Evolutionary conservation across 2,329 filamentous ascomycete genomes (phyloP), one percentile per base, ranked within the genome.

Genomic region (Colletotrichum godetiae): DNA sequence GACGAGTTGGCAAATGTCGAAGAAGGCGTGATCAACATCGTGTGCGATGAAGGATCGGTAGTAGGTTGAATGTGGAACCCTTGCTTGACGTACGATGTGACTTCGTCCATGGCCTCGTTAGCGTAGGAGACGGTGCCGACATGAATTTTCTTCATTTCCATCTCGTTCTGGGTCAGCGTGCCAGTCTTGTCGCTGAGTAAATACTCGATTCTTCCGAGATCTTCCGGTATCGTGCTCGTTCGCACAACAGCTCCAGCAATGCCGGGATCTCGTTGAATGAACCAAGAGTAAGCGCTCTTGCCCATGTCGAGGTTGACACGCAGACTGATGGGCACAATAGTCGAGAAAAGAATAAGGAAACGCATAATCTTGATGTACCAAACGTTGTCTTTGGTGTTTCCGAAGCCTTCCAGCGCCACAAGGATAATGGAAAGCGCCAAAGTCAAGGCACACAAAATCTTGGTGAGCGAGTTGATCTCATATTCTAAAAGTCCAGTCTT

Each of bases 361-460:
- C 96, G 92, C 92, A 98, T 97, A 78, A 98, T 97, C 76, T 97
- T 96, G 76, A 98, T 92, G 82, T 98, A 99, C 97, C 97, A 99
- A 29, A 89, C 85, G 67, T 90, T 89, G 24, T 88, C 90, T 67
- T 91, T 87, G 1, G 90, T 90, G 76, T 87, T 89, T 59, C 92
- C 88, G 75, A 98, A 97, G 0, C 94, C 93, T 81, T 98, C 92
- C 2, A 98, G 84, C 0, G 94, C 95, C 5, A 99, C 97, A 10
- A 99, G 89, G 55, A 97, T 88, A 75, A 98, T 88, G 0, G 96
- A 98, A 4, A 99, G 86, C 0, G 93, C 91, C 1, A 98, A 86
- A 0, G 97, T 99, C 73, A 99, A 88, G 7, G 93, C 91, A 78
- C 97, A 99, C 2, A 99, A 88, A 62, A 98, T 99, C 80, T 99